Conservation (phyloP, 108 stramenopile genomes). For the Pseudonitzschia multistriata region DNA sequence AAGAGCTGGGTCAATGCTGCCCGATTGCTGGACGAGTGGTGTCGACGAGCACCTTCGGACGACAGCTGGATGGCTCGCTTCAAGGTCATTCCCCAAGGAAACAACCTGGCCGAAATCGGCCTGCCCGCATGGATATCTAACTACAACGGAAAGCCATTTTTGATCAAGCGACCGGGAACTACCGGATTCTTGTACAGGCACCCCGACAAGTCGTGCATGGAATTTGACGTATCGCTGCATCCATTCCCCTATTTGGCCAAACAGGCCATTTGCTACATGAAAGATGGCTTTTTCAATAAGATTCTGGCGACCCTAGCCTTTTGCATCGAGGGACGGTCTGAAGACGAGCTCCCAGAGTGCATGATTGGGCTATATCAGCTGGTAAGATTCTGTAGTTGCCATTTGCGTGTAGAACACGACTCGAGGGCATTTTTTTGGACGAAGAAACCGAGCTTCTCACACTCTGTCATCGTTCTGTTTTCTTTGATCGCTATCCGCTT, state of each 20-base stretch:
- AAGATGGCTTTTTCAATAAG: slow-evolving; percentile 70
- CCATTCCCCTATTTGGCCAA: slow-evolving; percentile 83
- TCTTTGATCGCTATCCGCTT: not conserved
- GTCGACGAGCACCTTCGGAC: slow-evolving; percentile 70
- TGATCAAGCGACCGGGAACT: slow-evolving; percentile 76
- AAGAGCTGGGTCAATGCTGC: slow-evolving; percentile 69
- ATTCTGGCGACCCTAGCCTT: slow-evolving; percentile 69
- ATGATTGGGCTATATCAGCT: slow-evolving; percentile 69
- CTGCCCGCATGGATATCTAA: slow-evolving; percentile 77
- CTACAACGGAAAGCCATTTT: slow-evolving; percentile 80
- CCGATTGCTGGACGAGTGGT: slow-evolving; percentile 78
- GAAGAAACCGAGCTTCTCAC: too few relatives aligned
- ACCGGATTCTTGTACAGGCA: slow-evolving; percentile 76
- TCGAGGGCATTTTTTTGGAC: too few relatives aligned
- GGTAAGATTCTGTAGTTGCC: not conserved
- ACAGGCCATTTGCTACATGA: slow-evolving; percentile 77
- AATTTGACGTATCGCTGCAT: slow-evolving; percentile 83
- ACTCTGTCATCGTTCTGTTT: not conserved
- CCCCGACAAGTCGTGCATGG: slow-evolving; percentile 68
- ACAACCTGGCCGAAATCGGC: slow-evolving; percentile 75
- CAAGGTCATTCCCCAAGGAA: slow-evolving; percentile 64
- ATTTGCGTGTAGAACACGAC: not conserved
- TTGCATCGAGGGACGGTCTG: slow-evolving; percentile 75
- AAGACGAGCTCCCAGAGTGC: slow-evolving; percentile 82
- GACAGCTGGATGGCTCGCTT: slow-evolving; percentile 67